Conservation (phyloP, 306 rosid genomes). For the Cicer cuneatum region DNA sequence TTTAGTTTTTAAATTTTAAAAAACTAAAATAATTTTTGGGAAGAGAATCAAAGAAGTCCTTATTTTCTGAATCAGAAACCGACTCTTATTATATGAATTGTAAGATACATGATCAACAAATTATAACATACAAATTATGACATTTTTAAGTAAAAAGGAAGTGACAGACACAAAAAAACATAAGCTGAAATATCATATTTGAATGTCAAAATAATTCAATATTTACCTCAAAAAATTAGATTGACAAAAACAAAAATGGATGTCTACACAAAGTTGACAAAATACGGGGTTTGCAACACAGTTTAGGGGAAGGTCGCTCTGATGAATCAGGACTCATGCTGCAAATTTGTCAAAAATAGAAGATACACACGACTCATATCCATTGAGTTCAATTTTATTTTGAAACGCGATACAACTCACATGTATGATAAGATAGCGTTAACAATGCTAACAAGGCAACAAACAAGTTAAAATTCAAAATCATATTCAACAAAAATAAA, state of each 20-base stretch:
- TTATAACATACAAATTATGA: not conserved
- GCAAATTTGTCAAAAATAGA: not conserved
- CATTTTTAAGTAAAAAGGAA: not conserved
- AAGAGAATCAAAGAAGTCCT: no score
- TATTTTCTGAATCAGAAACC: no score
- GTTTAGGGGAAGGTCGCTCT: not conserved
- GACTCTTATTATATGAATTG: not conserved
- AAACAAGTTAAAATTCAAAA: constrained; percentile 36
- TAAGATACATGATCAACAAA: not conserved
- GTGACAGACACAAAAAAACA: not conserved
- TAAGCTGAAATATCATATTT: not conserved
- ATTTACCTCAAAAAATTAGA: not conserved
- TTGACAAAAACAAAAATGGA: not conserved
- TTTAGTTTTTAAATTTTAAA: no score
- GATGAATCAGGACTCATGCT: not conserved
- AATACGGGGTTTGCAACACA: not conserved
- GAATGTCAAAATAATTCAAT: not conserved
- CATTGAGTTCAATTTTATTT: not conserved
- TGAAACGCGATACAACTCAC: not conserved
- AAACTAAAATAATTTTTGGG: no score
- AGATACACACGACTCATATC: not conserved
- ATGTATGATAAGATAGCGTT: not conserved
- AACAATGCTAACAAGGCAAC: constrained; percentile 18
- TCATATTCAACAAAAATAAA: not conserved
- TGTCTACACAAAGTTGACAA: not conserved